Percentiles rank a stretch among this genome's conserved stretches.
Evolutionary conservation across 1,284 basidiomycete genomes (phyloP).

Genomic region (Fomitopsis betulina): DNA sequence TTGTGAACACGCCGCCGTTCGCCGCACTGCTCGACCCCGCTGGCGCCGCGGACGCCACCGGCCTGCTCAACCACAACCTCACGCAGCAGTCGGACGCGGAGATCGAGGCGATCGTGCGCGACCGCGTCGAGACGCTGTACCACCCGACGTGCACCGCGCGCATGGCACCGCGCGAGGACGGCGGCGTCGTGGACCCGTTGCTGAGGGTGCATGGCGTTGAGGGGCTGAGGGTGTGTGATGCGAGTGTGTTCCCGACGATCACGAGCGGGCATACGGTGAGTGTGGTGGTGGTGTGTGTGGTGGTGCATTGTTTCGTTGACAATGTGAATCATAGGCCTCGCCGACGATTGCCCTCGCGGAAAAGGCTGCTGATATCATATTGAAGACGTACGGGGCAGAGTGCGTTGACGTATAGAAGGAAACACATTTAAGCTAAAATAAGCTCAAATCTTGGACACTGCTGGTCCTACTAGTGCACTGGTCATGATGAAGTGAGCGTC

Average conservation of each 20-base stretch:
- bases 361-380: conserved; percentile 59
- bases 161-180: conserved; percentile 48
- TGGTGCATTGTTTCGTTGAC: not conserved
- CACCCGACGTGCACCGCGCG: conserved; percentile 55
- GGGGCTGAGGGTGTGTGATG: conserved; percentile 54
- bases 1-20: conserved; percentile 48
- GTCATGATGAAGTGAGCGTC: too few species aligned
- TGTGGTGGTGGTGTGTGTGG: conserved; percentile 4
- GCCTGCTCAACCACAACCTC: conserved; percentile 24
- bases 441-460: too few species aligned
- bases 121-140: conserved; percentile 53
- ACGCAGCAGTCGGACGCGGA: conserved; percentile 25
- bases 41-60: conserved; percentile 15
- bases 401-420: too few species aligned
- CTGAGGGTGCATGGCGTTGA: conserved; percentile 35
- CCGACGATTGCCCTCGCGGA: conserved; percentile 57
- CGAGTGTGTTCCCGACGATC: conserved; percentile 53
- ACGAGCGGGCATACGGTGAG: conserved; percentile 60
- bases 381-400: conserved; percentile 16
- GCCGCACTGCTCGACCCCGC: conserved; percentile 39
- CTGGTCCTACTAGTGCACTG: too few species aligned
- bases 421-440: too few species aligned
- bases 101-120: conserved; percentile 33
- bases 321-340: conserved; percentile 38
- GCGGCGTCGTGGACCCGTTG: conserved; percentile 35